phyloP scores from a whole-genome alignment of 1,284 basidiomycete species.

The Pseudozyma pruni region DNA sequence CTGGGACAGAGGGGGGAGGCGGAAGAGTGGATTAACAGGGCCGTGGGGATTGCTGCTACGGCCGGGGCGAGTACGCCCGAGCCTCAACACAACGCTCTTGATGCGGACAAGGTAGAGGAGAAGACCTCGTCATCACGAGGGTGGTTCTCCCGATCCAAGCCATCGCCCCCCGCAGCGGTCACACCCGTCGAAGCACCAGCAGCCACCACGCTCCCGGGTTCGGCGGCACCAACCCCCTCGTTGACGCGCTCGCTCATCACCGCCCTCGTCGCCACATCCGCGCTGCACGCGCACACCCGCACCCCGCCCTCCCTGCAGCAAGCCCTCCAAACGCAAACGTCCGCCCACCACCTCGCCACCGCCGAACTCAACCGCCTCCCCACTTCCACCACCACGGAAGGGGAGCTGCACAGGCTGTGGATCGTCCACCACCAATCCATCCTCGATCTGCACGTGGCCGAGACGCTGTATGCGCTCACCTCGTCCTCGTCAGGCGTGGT shows the following conservation, averaged over 20 bases:
- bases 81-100: no score
- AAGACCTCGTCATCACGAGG: background rate
- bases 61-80: slow-evolving; percentile 14
- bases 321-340: slow-evolving; percentile 53
- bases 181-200: background rate
- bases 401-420: slow-evolving; percentile 50
- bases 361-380: slow-evolving; percentile 35
- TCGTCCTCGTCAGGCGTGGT: background rate
- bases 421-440: slow-evolving; percentile 48
- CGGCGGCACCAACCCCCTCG: slow-evolving; percentile 17
- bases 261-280: slow-evolving; percentile 53
- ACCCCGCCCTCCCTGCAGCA: slow-evolving; percentile 18
- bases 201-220: background rate
- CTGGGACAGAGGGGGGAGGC: slow-evolving; percentile 35
- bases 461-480: slow-evolving; percentile 58
- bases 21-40: slow-evolving; percentile 47
- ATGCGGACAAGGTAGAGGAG: background rate
- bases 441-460: slow-evolving; percentile 55
- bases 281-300: slow-evolving; percentile 37
- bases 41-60: slow-evolving; percentile 43
- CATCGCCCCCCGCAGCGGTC: background rate
- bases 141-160: slow-evolving; percentile 13
- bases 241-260: slow-evolving; percentile 49
- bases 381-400: background rate
- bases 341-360: slow-evolving; percentile 39